Conservation (phyloP, 2,329 filamentous ascomycete genomes). For the Chaetomium sp. region DNA sequence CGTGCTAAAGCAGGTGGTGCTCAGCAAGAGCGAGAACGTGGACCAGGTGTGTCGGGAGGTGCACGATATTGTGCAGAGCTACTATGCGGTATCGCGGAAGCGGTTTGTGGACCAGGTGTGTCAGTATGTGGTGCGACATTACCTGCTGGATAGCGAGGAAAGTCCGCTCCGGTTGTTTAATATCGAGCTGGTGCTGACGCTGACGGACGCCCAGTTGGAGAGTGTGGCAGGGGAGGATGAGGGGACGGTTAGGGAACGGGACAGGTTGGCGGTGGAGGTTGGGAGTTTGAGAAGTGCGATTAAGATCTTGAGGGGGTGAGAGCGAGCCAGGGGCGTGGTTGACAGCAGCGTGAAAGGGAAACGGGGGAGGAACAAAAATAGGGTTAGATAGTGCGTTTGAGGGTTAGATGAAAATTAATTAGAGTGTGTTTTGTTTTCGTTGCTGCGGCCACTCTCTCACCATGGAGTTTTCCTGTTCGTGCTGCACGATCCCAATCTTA, state of each 20-base stretch:
- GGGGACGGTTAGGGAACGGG: slow-evolving; percentile 34
- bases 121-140: slow-evolving; percentile 50
- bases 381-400: too few species aligned
- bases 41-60: slow-evolving; percentile 34
- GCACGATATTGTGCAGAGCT: slow-evolving; percentile 53
- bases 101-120: slow-evolving; percentile 59
- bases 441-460: too few species aligned
- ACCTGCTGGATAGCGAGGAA: slow-evolving; percentile 42
- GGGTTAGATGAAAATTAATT: too few species aligned
- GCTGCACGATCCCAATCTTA: too few species aligned
- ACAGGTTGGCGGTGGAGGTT: neutral
- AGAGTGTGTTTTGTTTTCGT: too few species aligned
- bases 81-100: slow-evolving; percentile 55
- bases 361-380: too few species aligned
- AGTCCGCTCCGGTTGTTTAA: slow-evolving; percentile 25
- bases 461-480: too few species aligned
- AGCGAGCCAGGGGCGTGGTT: too few species aligned
- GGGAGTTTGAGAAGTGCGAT: too few species aligned
- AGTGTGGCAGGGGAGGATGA: slow-evolving; percentile 54
- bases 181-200: neutral
- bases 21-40: slow-evolving; percentile 25
- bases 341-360: too few species aligned
- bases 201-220: slow-evolving; percentile 3
- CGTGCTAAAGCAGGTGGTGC: slow-evolving; percentile 16
- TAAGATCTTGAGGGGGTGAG: too few species aligned